Conservation (phyloP, 805 yeast genomes). For the Wickerhamiella galacta region DNA sequence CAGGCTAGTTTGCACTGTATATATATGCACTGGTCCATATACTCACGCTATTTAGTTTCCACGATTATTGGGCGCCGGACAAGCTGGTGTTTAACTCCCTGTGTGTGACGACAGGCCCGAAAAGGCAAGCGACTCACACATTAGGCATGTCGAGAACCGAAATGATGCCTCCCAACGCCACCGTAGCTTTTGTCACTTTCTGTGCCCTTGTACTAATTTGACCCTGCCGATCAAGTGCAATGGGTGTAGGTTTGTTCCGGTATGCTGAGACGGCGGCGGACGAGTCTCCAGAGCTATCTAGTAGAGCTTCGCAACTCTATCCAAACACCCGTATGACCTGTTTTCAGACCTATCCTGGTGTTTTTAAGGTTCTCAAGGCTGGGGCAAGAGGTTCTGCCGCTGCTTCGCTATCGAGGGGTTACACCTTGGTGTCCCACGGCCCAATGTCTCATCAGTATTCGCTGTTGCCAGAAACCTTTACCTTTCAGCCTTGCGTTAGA, state of each 20-base stretch:
- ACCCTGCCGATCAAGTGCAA: too few species aligned
- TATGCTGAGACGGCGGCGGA: not conserved
- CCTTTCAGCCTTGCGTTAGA: constrained; percentile 6
- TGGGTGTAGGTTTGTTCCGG: not conserved
- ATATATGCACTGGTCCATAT: too few species aligned
- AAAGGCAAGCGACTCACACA: too few species aligned
- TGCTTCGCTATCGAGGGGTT: constrained; percentile 6
- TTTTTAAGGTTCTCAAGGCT: constrained; percentile 12
- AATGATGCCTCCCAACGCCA: too few species aligned
- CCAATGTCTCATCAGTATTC: constrained; percentile 15
- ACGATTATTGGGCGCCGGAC: too few species aligned
- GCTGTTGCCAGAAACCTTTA: constrained; percentile 9
- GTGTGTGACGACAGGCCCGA: too few species aligned
- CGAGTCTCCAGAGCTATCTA: not conserved
- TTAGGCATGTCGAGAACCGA: too few species aligned
- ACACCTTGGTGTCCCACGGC: constrained; percentile 16
- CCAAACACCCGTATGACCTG: constrained; percentile 9
- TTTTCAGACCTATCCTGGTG: constrained; percentile 7
- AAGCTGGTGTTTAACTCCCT: too few species aligned
- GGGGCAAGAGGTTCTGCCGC: constrained; percentile 3
- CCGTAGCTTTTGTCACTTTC: too few species aligned
- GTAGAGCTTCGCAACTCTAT: not conserved
- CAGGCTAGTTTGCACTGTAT: not conserved
- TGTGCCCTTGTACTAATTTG: too few species aligned
- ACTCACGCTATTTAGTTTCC: too few species aligned